Percentiles rank a stretch among this genome's conserved stretches.
These are phyloP conservation scores for Ophiostoma sp. DNA, from an alignment of 2,329 filamentous ascomycete genomes.

Conservation along the genomic window DNA sequence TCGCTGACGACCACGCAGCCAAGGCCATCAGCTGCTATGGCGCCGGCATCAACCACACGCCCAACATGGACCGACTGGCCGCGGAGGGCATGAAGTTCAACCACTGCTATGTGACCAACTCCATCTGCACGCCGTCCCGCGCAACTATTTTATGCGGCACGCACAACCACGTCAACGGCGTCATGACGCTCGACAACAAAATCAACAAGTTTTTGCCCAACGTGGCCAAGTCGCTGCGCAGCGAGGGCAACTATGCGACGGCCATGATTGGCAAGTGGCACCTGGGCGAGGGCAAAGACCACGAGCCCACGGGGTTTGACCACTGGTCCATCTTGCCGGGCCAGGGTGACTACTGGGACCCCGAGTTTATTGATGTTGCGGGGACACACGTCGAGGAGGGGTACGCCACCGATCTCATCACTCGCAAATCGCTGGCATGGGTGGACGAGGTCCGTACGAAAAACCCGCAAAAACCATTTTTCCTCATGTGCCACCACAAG, in stretches of 20 bases:
- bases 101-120: conserved; percentile 57
- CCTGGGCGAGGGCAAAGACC: conserved; percentile 48
- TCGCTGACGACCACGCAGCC: conserved; percentile 56
- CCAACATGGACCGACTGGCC: conserved; percentile 52
- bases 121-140: conserved; percentile 54
- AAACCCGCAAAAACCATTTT: conserved; percentile 46
- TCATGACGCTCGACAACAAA: conserved; percentile 50
- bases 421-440: neutral
- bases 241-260: conserved; percentile 49
- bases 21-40: conserved; percentile 53
- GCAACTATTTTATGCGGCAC: conserved; percentile 52
- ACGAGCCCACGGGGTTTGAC: conserved; percentile 53
- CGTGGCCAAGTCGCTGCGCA: conserved; percentile 51
- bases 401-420: neutral
- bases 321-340: conserved; percentile 54
- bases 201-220: conserved; percentile 54
- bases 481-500: conserved; percentile 59
- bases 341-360: conserved; percentile 48
- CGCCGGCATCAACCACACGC: conserved; percentile 53
- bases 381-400: neutral
- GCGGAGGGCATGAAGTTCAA: conserved; percentile 53
- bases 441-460: neutral
- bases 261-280: conserved; percentile 57
- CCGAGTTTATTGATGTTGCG: neutral
- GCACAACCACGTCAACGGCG: conserved; percentile 55